A percentile compares a stretch with the other conserved stretches of the same genome.
Evolutionary conservation across 2,329 filamentous ascomycete genomes (phyloP).

Genomic region (Alternaria novae-zelandiae): DNA sequence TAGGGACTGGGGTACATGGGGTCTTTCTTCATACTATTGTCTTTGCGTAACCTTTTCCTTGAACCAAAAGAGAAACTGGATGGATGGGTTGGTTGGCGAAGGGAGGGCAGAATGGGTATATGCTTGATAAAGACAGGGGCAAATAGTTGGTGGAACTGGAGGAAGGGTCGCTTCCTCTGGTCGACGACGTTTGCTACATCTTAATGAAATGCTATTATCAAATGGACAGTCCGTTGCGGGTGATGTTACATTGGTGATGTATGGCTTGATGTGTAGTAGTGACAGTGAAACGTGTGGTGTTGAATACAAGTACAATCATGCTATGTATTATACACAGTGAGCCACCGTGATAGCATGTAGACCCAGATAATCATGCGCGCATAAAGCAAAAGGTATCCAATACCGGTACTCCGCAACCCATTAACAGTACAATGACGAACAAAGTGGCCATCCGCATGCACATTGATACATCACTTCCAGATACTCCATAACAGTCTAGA

Average conservation of each 20-base stretch:
- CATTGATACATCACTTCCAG: background rate
- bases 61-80: background rate
- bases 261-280: background rate
- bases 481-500: slow-evolving; percentile 15
- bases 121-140: background rate
- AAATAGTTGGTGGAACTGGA: background rate
- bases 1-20: background rate
- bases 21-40: background rate
- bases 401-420: slow-evolving; percentile 7
- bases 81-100: background rate
- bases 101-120: background rate
- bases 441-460: background rate
- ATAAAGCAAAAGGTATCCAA: slow-evolving; percentile 17
- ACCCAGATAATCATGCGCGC: background rate
- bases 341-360: background rate
- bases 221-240: background rate
- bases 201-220: background rate
- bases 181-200: background rate
- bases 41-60: background rate
- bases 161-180: background rate
- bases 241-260: background rate
- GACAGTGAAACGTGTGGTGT: background rate
- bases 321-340: background rate
- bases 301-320: background rate
- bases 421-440: background rate